Percentiles rank a stretch among this genome's conserved stretches.
phyloP scores from a whole-genome alignment of 2,329 filamentous ascomycete species.

The Venturia asperata region DNA sequence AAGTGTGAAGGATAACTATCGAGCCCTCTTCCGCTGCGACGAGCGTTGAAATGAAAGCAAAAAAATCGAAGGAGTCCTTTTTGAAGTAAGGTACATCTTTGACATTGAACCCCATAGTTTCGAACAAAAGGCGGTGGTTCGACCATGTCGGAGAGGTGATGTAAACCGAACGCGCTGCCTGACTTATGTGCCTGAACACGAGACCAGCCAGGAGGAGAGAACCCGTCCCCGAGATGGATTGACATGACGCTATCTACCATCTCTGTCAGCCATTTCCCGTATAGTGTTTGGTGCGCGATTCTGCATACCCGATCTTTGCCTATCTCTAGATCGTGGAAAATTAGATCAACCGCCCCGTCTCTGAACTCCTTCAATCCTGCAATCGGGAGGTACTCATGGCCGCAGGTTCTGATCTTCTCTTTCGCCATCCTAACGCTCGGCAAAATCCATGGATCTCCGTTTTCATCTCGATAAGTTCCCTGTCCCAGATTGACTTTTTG shows the following conservation, averaged over 20 bases:
- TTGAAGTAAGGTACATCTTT: slow-evolving; percentile 29
- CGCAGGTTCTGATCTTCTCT: slow-evolving; percentile 13
- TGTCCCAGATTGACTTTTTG: slow-evolving; percentile 36
- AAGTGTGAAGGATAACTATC: slow-evolving; percentile 35
- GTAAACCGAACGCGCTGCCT: background rate
- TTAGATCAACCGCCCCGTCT: background rate
- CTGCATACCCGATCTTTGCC: background rate
- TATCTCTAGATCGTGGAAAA: background rate
- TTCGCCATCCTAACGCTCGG: slow-evolving; percentile 31
- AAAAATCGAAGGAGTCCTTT: slow-evolving; percentile 28
- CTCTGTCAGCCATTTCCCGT: background rate
- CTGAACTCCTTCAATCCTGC: background rate
- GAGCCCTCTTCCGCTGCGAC: slow-evolving; percentile 27
- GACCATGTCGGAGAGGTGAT: slow-evolving; percentile 28
- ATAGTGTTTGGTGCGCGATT: background rate
- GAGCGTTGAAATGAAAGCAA: slow-evolving; percentile 27
- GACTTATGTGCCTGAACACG: background rate
- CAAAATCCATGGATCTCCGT: slow-evolving; percentile 34
- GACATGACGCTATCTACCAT: background rate
- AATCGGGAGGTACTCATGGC: slow-evolving; percentile 9
- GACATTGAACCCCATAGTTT: slow-evolving; percentile 23
- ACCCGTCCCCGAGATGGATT: slow-evolving; percentile 2
- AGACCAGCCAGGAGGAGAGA: slow-evolving; percentile 4
- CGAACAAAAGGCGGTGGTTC: slow-evolving; percentile 32
- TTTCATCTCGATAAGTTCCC: slow-evolving; percentile 37